phyloP scores from a whole-genome alignment of 148 eudicot species.

The Cornus florida region DNA sequence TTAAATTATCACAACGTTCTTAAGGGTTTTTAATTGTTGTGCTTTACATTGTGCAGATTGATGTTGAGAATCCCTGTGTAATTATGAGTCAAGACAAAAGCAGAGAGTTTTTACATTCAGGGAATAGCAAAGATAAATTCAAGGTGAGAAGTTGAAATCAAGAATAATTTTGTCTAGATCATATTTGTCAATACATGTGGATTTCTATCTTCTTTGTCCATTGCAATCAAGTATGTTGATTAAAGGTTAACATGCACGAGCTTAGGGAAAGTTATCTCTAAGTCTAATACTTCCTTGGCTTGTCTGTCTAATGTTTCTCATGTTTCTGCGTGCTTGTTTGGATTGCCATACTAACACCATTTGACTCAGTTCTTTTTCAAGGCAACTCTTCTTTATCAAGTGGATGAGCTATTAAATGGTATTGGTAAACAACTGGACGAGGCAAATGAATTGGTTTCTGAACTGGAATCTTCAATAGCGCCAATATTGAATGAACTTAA shows the following conservation, averaged over 20 bases:
- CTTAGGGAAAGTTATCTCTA: neutral
- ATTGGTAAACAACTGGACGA: constrained; percentile 52
- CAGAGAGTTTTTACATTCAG: constrained; percentile 96
- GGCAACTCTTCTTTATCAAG: constrained; percentile 96
- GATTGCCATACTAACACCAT: constrained; percentile 20
- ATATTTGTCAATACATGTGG: constrained; percentile 8
- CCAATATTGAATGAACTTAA: constrained; percentile 71
- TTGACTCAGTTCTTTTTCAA: constrained; percentile 81
- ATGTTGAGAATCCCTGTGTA: constrained; percentile 98
- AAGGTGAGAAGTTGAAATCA: constrained; percentile 46
- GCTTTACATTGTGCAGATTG: constrained; percentile 61
- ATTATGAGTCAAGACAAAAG: constrained; percentile 99
- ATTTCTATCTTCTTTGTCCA: neutral
- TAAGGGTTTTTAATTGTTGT: constrained; percentile 5
- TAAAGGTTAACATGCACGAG: neutral
- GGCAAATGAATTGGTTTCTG: constrained; percentile 59
- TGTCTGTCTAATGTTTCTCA: constrained; percentile 2
- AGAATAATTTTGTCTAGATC: neutral
- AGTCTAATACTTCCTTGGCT: neutral
- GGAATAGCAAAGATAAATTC: constrained; percentile 88
- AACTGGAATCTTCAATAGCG: constrained; percentile 72
- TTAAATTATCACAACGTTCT: neutral
- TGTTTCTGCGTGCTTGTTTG: neutral
- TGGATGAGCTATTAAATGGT: constrained; percentile 72
- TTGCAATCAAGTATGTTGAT: neutral